These are phyloP conservation scores for Fusarium odoratissimum DNA, from an alignment of 2,329 filamentous ascomycete genomes.

Conservation along the genomic window DNA sequence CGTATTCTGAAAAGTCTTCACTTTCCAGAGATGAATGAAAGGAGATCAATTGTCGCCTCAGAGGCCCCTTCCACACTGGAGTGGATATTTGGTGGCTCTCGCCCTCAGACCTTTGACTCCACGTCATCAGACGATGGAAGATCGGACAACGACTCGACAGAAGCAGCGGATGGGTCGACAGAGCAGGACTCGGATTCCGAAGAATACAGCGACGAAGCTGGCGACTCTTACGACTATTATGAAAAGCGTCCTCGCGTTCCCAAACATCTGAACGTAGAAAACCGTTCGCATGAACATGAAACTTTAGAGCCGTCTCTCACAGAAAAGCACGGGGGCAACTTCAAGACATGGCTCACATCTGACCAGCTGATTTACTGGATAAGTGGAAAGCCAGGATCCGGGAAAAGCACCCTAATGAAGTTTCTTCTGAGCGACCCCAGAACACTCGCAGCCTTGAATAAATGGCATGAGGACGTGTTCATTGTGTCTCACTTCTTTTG, in stretches of 20 bases:
- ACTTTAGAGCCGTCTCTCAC: too few species aligned
- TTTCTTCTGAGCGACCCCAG: background rate
- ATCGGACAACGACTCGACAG: background rate
- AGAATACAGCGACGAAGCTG: background rate
- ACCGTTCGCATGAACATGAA: background rate
- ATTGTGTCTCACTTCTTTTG: constrained; percentile 7
- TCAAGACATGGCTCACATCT: background rate
- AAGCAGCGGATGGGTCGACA: background rate
- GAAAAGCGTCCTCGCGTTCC: background rate
- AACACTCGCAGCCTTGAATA: background rate
- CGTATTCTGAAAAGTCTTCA: background rate
- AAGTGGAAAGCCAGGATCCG: constrained; percentile 3
- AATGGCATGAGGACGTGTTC: background rate
- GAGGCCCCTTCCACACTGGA: background rate
- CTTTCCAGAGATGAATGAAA: background rate
- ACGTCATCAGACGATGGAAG: background rate
- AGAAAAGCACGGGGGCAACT: background rate
- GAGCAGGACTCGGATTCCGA: background rate
- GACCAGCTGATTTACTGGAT: background rate
- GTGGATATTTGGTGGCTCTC: background rate
- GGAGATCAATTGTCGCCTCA: background rate
- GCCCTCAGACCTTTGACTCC: background rate
- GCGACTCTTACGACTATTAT: background rate
- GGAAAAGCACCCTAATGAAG: constrained; percentile 2
- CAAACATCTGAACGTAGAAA: too few species aligned